phyloP scores from a whole-genome alignment of 1,284 basidiomycete species.

The Apiotrichum brassicae region DNA sequence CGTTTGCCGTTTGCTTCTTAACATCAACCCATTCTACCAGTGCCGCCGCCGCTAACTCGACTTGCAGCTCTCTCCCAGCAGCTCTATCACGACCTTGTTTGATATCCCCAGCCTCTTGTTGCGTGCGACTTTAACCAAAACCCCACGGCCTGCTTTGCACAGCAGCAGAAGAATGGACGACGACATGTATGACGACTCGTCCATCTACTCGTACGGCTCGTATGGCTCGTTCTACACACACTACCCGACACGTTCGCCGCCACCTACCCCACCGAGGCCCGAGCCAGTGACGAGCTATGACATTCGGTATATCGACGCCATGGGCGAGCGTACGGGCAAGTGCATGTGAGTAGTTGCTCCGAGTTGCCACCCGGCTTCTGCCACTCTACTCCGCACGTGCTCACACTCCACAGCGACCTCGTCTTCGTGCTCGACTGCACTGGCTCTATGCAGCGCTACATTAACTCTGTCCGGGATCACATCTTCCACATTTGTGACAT shows the following conservation, averaged over 20 bases:
- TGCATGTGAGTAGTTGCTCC: constrained; percentile 45
- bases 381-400: background rate
- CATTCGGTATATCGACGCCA: constrained; percentile 29
- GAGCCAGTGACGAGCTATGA: constrained; percentile 31
- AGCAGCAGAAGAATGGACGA: constrained; percentile 35
- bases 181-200: constrained; percentile 33
- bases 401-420: constrained; percentile 60
- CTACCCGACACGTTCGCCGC: constrained; percentile 20
- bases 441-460: constrained; percentile 54
- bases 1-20: too few species aligned
- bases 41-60: too few species aligned
- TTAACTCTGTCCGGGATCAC: constrained; percentile 80
- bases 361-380: too few species aligned
- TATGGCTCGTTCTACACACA: constrained; percentile 23
- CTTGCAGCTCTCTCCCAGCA: too few species aligned
- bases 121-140: too few species aligned
- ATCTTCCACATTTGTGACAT: constrained; percentile 94
- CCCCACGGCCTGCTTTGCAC: too few species aligned
- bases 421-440: constrained; percentile 85
- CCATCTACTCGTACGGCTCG: constrained; percentile 22
- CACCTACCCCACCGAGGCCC: constrained; percentile 24
- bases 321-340: constrained; percentile 29
- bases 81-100: too few species aligned
- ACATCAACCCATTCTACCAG: too few species aligned
- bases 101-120: too few species aligned